phyloP scores from a whole-genome alignment of 2,329 filamentous ascomycete genomes.

The Pyrenophora teres region DNA sequence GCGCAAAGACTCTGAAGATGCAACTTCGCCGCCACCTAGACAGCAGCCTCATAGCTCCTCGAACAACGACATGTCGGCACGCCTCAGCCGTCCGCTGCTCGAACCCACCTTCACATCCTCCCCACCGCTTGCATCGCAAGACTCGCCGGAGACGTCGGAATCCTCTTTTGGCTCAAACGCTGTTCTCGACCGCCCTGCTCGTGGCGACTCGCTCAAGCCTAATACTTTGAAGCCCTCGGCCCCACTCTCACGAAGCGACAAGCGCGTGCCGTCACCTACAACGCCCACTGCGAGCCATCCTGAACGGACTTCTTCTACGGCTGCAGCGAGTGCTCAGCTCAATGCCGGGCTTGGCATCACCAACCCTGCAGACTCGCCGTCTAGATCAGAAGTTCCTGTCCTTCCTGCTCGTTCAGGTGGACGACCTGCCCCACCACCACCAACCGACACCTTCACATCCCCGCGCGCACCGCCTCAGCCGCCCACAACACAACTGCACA shows the following conservation, averaged over 20 bases:
- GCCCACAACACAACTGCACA: constrained; percentile 47
- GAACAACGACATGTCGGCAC: constrained; percentile 44
- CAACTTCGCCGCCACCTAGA: constrained; percentile 29
- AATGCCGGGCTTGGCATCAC: constrained; percentile 52
- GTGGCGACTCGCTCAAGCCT: constrained; percentile 63
- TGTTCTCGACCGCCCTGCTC: constrained; percentile 55
- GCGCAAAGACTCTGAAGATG: constrained; percentile 52
- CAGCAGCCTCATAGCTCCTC: constrained; percentile 45
- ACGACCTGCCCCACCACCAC: constrained; percentile 49
- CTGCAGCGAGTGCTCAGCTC: constrained; percentile 35
- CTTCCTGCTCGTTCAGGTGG: constrained; percentile 55
- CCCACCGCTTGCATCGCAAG: constrained; percentile 44
- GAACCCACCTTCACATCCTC: constrained; percentile 47
- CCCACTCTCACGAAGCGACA: constrained; percentile 64
- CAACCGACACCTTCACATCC: constrained; percentile 50
- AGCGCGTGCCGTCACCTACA: constrained; percentile 49
- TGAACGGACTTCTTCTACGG: constrained; percentile 48
- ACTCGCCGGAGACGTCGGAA: constrained; percentile 40
- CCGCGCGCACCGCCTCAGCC: constrained; percentile 53
- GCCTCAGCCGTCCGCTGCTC: constrained; percentile 37
- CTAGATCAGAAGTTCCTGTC: constrained; percentile 49
- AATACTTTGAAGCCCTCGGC: constrained; percentile 51
- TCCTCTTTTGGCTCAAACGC: constrained; percentile 49
- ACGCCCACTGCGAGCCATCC: constrained; percentile 48
- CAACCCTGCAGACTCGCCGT: constrained; percentile 51